Conservation (phyloP, 2,329 filamentous ascomycete species). For the Mariannaea elegans region DNA sequence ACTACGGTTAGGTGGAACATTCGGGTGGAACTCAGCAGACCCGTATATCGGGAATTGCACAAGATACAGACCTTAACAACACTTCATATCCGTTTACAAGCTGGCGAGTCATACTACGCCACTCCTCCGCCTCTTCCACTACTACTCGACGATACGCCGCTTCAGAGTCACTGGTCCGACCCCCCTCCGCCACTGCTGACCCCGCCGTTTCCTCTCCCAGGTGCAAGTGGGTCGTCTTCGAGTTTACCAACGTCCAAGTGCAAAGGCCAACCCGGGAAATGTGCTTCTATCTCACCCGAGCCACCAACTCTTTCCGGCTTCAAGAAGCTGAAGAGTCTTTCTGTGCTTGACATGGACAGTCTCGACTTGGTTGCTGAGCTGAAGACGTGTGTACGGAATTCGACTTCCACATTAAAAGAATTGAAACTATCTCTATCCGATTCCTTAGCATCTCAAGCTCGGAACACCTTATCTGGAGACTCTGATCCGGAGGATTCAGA, state of each 20-base stretch:
- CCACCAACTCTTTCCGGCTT: conserved; percentile 67
- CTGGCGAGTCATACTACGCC: conserved; percentile 64
- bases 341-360: conserved; percentile 68
- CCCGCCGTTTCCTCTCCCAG: conserved; percentile 29
- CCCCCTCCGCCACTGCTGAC: conserved; percentile 37
- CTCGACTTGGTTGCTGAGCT: conserved; percentile 66
- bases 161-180: conserved; percentile 42
- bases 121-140: conserved; percentile 57
- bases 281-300: conserved; percentile 43
- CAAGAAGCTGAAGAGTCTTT: conserved; percentile 60
- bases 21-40: conserved; percentile 67
- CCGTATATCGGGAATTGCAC: conserved; percentile 66
- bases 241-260: conserved; percentile 48
- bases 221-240: conserved; percentile 37
- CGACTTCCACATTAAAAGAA: conserved; percentile 61
- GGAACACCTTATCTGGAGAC: conserved; percentile 45
- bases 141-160: conserved; percentile 35
- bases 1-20: conserved; percentile 65
- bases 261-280: conserved; percentile 48
- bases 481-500: conserved; percentile 61
- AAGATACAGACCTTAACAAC: conserved; percentile 60
- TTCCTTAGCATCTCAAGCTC: conserved; percentile 53
- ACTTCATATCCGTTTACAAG: conserved; percentile 67
- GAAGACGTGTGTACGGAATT: conserved; percentile 63
- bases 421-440: conserved; percentile 69